These are phyloP conservation scores for Bothriochloa decipiens DNA, from an alignment of 176 grass and related monocot genomes.

Conservation along the genomic window DNA sequence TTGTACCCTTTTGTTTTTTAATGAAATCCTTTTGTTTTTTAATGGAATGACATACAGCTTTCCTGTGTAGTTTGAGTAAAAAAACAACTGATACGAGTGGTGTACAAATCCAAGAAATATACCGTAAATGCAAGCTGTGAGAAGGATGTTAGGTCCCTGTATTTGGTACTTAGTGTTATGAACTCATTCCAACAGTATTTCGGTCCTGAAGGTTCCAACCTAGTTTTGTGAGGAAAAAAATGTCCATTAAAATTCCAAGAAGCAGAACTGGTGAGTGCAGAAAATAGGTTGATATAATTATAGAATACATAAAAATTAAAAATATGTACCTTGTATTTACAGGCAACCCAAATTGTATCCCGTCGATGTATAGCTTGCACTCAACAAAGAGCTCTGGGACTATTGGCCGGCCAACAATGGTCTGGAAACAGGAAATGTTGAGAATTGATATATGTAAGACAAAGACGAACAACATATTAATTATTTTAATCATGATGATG, in stretches of 20 bases:
- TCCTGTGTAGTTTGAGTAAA: not conserved
- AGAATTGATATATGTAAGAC: too few species aligned
- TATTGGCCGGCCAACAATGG: conserved; percentile 19
- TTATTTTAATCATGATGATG: not conserved
- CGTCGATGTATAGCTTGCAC: conserved; percentile 77
- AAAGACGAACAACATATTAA: not conserved
- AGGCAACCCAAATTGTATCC: conserved; percentile 75
- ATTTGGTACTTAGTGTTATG: conserved; percentile 82
- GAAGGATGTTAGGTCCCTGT: conserved; percentile 88
- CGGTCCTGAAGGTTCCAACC: conserved; percentile 73
- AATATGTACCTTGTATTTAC: conserved; percentile 68
- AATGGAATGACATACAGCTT: not conserved
- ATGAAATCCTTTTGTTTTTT: not conserved
- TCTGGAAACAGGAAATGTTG: conserved; percentile 33
- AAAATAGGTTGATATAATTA: not conserved
- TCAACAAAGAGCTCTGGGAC: conserved; percentile 80
- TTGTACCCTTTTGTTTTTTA: not conserved
- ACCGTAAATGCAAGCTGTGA: conserved; percentile 91
- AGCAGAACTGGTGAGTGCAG: not conserved
- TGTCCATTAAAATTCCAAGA: not conserved
- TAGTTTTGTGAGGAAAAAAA: conserved; percentile 17
- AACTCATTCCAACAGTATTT: conserved; percentile 85
- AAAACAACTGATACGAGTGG: not conserved
- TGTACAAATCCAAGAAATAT: conserved; percentile 7
- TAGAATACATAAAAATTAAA: not conserved